These are phyloP conservation scores for Aspergillus oerlinghausenensis DNA, from an alignment of 2,329 filamentous ascomycete genomes.

Conservation along the genomic window DNA sequence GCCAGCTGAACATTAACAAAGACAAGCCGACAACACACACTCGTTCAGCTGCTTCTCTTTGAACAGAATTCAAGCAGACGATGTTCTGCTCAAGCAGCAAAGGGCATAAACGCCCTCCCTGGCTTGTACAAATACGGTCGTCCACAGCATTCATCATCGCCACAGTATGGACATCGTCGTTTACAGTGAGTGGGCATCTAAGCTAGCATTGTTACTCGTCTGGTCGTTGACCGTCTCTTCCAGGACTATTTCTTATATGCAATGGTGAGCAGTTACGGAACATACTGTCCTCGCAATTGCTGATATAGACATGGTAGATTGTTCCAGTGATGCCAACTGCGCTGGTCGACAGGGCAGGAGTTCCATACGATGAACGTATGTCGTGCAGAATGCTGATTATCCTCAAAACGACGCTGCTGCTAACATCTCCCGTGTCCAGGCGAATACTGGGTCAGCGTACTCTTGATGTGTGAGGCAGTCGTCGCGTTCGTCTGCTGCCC, in stretches of 20 bases:
- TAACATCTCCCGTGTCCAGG: slow-evolving; percentile 8
- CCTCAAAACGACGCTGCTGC: background rate
- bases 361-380: slow-evolving; percentile 23
- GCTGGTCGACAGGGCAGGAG: slow-evolving; percentile 19
- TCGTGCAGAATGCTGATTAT: background rate
- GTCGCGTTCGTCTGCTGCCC: slow-evolving; percentile 25
- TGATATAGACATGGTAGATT: slow-evolving; percentile 14
- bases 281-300: background rate
- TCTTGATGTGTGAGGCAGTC: slow-evolving; percentile 26
- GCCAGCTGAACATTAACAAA: background rate
- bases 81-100: background rate
- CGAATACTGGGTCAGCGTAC: slow-evolving; percentile 26
- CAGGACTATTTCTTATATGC: slow-evolving; percentile 28
- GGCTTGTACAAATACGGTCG: slow-evolving; percentile 50
- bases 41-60: background rate
- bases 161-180: slow-evolving; percentile 45
- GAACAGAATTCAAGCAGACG: background rate
- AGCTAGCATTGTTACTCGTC: background rate
- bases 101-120: slow-evolving; percentile 15
- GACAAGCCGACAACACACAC: background rate
- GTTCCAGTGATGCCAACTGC: slow-evolving; percentile 29
- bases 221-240: background rate
- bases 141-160: slow-evolving; percentile 55
- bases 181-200: slow-evolving; percentile 19
- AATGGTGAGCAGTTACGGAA: slow-evolving; percentile 18